These are phyloP conservation scores for Geranium incanum DNA, from an alignment of 441 rosid genomes.

Conservation along the genomic window DNA sequence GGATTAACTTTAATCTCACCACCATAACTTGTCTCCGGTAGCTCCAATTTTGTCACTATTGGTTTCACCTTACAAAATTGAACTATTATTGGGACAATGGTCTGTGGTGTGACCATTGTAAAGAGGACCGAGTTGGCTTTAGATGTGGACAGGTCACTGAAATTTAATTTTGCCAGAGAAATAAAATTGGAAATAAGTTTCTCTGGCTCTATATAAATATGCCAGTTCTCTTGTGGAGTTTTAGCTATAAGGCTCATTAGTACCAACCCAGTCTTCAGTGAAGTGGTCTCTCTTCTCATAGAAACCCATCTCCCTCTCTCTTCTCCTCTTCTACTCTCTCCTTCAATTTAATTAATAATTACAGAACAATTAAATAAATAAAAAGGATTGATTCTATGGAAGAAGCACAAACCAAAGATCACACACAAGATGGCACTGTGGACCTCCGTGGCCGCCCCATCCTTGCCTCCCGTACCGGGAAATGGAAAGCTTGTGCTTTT, in stretches of 20 bases:
- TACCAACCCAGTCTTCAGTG: no score
- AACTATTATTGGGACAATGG: background rate
- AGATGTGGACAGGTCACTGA: background rate
- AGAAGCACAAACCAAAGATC: slow-evolving; percentile 2
- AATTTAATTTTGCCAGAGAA: background rate
- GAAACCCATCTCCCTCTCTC: no score
- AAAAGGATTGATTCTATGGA: background rate
- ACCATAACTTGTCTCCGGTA: background rate
- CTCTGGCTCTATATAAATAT: background rate
- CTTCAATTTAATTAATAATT: no score
- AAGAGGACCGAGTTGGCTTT: background rate
- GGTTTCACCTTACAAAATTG: background rate
- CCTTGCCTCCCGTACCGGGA: slow-evolving; percentile 9
- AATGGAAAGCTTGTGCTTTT: slow-evolving; percentile 15
- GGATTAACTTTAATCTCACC: no score
- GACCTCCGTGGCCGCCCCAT: slow-evolving; percentile 17
- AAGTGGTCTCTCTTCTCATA: no score
- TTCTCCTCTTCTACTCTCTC: no score
- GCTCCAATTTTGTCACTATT: background rate
- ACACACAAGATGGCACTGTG: slow-evolving; percentile 19
- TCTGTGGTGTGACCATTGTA: background rate
- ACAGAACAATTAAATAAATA: no score
- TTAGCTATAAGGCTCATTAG: background rate
- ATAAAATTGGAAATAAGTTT: background rate
- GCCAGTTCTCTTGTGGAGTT: background rate